Evolutionary conservation across 768 basidiomycete genomes (phyloP).

Genomic region (Tulasnella sp.): DNA sequence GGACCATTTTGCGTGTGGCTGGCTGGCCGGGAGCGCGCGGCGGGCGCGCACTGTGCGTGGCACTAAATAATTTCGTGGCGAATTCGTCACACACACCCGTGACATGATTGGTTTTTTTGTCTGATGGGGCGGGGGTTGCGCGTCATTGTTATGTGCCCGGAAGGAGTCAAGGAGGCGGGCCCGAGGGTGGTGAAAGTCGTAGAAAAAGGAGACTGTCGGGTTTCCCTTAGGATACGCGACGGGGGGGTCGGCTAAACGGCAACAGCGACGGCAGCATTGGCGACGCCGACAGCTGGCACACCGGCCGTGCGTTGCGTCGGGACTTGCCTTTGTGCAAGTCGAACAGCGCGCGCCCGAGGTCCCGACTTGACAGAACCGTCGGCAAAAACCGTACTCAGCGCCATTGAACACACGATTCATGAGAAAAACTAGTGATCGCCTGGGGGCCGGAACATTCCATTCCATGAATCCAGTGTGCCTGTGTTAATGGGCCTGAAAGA

Average conservation of each 20-base stretch:
- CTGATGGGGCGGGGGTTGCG: background rate
- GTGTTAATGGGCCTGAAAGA: background rate
- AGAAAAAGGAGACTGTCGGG: background rate
- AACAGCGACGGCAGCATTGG: background rate
- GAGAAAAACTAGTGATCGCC: background rate
- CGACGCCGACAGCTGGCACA: background rate
- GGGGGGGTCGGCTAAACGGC: background rate
- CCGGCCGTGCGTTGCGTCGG: too few relatives aligned
- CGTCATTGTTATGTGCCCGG: background rate
- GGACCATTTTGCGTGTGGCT: too few relatives aligned
- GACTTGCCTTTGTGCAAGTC: background rate
- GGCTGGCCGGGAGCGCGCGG: too few relatives aligned
- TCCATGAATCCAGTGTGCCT: too few relatives aligned
- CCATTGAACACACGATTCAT: background rate
- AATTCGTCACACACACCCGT: too few relatives aligned
- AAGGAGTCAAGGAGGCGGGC: background rate
- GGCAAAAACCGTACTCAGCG: background rate
- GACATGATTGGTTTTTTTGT: too few relatives aligned
- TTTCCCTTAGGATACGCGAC: background rate
- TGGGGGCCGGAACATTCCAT: too few relatives aligned
- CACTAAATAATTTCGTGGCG: too few relatives aligned
- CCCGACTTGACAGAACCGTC: background rate
- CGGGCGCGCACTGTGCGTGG: too few relatives aligned
- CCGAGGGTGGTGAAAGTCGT: background rate
- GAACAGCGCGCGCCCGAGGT: background rate